Conservation (phyloP, 106 monocot species). For the Dioscorea dumetorum region DNA sequence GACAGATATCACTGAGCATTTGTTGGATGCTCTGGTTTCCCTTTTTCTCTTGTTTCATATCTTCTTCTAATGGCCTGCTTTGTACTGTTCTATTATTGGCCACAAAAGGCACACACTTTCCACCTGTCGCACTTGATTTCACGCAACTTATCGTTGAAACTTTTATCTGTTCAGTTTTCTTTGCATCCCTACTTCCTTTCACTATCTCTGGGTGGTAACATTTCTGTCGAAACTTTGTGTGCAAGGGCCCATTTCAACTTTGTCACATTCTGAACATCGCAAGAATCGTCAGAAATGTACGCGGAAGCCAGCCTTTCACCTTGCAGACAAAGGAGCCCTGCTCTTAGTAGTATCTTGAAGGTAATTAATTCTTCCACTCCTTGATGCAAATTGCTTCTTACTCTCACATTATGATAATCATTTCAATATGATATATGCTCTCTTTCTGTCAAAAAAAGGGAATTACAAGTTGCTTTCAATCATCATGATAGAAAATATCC, state of each 20-base stretch:
- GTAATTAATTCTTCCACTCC: too few relatives aligned
- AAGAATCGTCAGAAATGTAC: too few relatives aligned
- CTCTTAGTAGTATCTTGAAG: too few relatives aligned
- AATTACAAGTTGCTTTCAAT: too few relatives aligned
- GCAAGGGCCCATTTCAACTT: neutral
- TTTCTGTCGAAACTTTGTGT: conserved; percentile 2
- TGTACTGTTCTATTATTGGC: conserved; percentile 14
- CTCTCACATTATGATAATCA: too few relatives aligned
- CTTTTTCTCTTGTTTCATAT: neutral
- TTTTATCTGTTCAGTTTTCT: neutral
- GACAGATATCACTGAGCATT: neutral
- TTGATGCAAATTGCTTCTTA: too few relatives aligned
- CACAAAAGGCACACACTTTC: conserved; percentile 16
- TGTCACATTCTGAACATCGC: too few relatives aligned
- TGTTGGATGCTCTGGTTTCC: conserved; percentile 2
- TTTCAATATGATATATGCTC: too few relatives aligned
- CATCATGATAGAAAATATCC: too few relatives aligned
- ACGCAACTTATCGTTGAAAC: neutral
- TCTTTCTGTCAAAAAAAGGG: too few relatives aligned
- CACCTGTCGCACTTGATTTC: conserved; percentile 16
- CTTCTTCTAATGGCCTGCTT: conserved; percentile 2
- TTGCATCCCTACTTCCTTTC: conserved; percentile 1
- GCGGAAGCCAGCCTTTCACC: too few relatives aligned
- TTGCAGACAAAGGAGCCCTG: too few relatives aligned
- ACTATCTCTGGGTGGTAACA: conserved; percentile 3